Percentiles rank a stretch among this genome's conserved stretches.
phyloP scores from a whole-genome alignment of 306 rosid genomes.

The Medicago arabica region DNA sequence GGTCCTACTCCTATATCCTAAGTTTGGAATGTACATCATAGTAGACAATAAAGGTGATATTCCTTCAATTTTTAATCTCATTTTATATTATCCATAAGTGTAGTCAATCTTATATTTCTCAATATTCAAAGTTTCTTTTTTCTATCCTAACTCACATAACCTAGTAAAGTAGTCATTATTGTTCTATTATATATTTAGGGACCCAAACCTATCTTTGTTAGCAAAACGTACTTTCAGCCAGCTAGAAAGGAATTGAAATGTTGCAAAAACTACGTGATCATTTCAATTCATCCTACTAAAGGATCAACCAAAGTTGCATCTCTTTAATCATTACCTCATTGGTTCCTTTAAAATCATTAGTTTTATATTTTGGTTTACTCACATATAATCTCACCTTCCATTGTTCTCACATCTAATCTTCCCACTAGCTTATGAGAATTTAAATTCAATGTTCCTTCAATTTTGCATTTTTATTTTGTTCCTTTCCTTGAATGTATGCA shows the following conservation, averaged over 20 bases:
- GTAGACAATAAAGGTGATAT: constrained; percentile 24
- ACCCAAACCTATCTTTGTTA: constrained; percentile 14
- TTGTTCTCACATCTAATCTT: not conserved
- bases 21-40: constrained; percentile 4
- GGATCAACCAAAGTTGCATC: not conserved
- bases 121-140: constrained; percentile 14
- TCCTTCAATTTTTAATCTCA: constrained; percentile 7
- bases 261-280: not conserved
- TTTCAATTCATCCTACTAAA: constrained; percentile 12
- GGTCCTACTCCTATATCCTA: constrained; percentile 33
- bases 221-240: not conserved
- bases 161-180: not conserved
- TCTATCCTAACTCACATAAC: constrained; percentile 16
- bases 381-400: not conserved
- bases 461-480: constrained; percentile 44
- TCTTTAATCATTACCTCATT: not conserved
- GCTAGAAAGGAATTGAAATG: not conserved
- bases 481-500: constrained; percentile 43
- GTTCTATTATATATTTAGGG: constrained; percentile 14
- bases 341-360: not conserved
- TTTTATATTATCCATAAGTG: not conserved
- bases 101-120: constrained; percentile 25
- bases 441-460: constrained; percentile 39
- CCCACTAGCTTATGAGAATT: constrained; percentile 2
- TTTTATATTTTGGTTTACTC: not conserved